Percentiles rank a stretch among this genome's conserved stretches.
These are phyloP conservation scores for Quercus phellos DNA, from an alignment of 331 rosid genomes.

Conservation along the genomic window DNA sequence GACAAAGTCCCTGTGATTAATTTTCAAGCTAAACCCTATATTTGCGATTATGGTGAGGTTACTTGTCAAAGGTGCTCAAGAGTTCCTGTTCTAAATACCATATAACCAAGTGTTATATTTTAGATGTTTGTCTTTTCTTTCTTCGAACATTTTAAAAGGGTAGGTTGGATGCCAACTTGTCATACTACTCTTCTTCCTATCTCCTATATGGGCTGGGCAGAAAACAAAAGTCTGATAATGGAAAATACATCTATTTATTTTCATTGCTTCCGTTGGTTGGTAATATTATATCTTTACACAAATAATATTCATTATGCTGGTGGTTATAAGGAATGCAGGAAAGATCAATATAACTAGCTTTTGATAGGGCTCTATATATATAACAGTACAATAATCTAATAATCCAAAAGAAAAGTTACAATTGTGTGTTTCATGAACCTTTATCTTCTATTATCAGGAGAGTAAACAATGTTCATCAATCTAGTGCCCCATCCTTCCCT, in stretches of 20 bases:
- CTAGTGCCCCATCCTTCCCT: too few species aligned
- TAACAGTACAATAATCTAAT: too few species aligned
- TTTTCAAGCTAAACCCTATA: conserved; percentile 27
- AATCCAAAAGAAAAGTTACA: too few species aligned
- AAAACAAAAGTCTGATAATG: conserved; percentile 5
- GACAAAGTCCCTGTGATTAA: conserved; percentile 33
- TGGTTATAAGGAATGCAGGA: not conserved
- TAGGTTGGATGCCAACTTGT: not conserved
- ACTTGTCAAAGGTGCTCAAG: conserved; percentile 46
- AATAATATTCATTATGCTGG: not conserved
- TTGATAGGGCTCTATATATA: not conserved
- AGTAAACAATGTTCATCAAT: too few species aligned
- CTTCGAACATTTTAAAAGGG: conserved; percentile 11
- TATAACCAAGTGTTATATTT: conserved; percentile 23
- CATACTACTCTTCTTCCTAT: not conserved
- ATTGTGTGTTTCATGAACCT: not conserved
- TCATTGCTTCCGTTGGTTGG: not conserved
- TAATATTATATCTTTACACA: not conserved
- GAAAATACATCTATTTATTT: not conserved
- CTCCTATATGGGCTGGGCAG: conserved; percentile 19
- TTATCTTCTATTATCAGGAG: too few species aligned
- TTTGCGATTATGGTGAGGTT: conserved; percentile 18
- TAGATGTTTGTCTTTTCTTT: conserved; percentile 14
- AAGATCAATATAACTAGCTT: not conserved
- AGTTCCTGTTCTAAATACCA: conserved; percentile 34